Evolutionary conservation across 345 rosid species (phyloP).

Genomic region (Eucalyptus virginea): DNA sequence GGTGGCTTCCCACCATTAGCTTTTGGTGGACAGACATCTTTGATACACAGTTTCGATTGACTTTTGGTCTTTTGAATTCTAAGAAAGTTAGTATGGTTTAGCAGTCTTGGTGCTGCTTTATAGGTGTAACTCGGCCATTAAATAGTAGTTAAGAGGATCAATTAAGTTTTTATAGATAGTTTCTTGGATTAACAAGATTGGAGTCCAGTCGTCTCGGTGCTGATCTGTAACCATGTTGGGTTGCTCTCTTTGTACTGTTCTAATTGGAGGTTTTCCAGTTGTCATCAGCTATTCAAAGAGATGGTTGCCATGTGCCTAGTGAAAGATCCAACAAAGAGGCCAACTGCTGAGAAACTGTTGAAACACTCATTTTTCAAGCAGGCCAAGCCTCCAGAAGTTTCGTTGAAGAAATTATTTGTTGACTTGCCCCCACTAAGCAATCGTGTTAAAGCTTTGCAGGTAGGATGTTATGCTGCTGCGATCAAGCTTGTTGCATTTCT

Average conservation of each 20-base stretch:
- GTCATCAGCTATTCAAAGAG: constrained; percentile 99
- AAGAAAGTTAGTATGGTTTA: not conserved
- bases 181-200: not conserved
- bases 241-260: constrained; percentile 24
- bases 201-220: not conserved
- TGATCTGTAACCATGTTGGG: not conserved
- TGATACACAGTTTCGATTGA: not conserved
- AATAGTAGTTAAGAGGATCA: not conserved
- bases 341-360: constrained; percentile 89
- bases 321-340: constrained; percentile 98
- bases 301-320: constrained; percentile 99
- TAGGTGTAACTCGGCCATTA: not conserved
- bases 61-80: not conserved
- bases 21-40: not conserved
- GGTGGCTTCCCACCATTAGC: not conserved
- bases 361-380: constrained; percentile 90
- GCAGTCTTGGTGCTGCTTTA: not conserved
- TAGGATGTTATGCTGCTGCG: not conserved
- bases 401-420: constrained; percentile 66
- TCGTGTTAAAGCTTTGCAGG: constrained; percentile 97
- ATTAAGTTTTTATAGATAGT: not conserved
- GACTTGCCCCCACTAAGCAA: constrained; percentile 85
- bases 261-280: constrained; percentile 82
- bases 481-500: not conserved
- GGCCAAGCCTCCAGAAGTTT: constrained; percentile 82